Evolutionary conservation across 148 eudicot genomes (phyloP).

Genomic region (Gaultheria prostrata): DNA sequence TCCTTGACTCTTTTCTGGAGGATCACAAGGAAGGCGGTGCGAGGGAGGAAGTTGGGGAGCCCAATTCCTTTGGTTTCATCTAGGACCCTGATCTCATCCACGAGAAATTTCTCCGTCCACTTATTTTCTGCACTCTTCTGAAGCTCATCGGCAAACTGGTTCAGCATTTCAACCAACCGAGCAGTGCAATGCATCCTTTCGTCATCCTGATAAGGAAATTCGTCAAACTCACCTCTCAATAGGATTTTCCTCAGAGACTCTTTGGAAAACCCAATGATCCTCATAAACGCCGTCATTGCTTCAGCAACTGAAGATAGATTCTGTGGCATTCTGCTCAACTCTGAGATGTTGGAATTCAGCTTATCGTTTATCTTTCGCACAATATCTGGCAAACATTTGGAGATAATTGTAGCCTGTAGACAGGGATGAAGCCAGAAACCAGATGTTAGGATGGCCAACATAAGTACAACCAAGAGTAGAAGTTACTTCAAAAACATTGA

Average conservation of each 20-base stretch:
- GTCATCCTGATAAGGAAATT: constrained; percentile 34
- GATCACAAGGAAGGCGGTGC: constrained; percentile 33
- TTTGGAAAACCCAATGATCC: constrained; percentile 36
- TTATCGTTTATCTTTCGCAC: neutral
- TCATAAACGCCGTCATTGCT: constrained; percentile 45
- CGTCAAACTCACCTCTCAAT: constrained; percentile 52
- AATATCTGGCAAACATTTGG: constrained; percentile 30
- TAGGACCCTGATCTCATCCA: constrained; percentile 42
- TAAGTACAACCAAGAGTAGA: no score
- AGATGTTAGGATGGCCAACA: no score
- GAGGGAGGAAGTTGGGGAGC: constrained; percentile 59
- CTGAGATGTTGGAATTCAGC: constrained; percentile 7
- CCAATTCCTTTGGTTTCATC: constrained; percentile 49
- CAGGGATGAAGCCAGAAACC: no score
- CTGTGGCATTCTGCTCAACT: constrained; percentile 43
- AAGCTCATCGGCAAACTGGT: constrained; percentile 28
- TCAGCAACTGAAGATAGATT: constrained; percentile 15
- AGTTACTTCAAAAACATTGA: no score
- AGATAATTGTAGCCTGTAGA: constrained; percentile 38
- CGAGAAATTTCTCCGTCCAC: constrained; percentile 21
- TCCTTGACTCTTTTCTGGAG: constrained; percentile 34
- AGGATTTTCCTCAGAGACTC: constrained; percentile 52
- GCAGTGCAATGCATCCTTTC: constrained; percentile 49
- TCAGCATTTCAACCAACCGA: constrained; percentile 21
- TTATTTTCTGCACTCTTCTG: constrained; percentile 20